Evolutionary conservation across 2,329 filamentous ascomycete species (phyloP).

Genomic region (Diaporthe velutina): DNA sequence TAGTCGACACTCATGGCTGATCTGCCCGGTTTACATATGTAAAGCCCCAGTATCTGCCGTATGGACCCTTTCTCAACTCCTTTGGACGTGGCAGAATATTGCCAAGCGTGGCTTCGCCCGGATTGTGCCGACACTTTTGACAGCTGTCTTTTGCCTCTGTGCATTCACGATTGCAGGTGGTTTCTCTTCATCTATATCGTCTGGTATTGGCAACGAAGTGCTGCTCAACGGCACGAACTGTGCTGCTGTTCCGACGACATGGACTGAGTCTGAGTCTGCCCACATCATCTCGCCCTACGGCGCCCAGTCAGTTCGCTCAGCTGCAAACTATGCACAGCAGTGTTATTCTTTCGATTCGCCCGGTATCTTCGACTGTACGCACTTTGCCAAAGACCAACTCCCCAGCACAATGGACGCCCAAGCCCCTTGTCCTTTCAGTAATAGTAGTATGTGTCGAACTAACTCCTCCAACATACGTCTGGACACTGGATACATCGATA

Average conservation of each 20-base stretch:
- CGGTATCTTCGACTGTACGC: constrained; percentile 19
- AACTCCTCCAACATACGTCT: constrained; percentile 30
- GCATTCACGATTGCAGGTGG: constrained; percentile 26
- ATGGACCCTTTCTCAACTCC: neutral
- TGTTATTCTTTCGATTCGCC: constrained; percentile 33
- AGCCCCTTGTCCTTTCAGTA: constrained; percentile 41
- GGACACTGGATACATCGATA: constrained; percentile 41
- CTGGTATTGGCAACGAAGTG: constrained; percentile 23
- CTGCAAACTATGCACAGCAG: constrained; percentile 39
- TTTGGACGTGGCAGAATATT: constrained; percentile 11
- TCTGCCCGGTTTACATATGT: neutral
- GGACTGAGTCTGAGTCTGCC: neutral
- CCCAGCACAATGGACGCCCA: constrained; percentile 6
- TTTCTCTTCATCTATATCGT: constrained; percentile 27
- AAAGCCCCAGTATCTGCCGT: neutral
- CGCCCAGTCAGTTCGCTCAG: neutral
- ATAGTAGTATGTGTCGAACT: constrained; percentile 31
- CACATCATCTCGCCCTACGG: neutral
- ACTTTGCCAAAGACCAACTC: neutral
- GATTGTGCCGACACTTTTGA: neutral
- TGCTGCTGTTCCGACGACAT: neutral
- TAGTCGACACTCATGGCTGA: neutral
- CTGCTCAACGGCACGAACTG: constrained; percentile 36
- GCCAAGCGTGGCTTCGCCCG: neutral
- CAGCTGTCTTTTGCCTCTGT: neutral